Percentiles rank a stretch among this genome's conserved stretches.
These are phyloP conservation scores for Diplodia seriata DNA, from an alignment of 2,329 filamentous ascomycete species.

Conservation along the genomic window DNA sequence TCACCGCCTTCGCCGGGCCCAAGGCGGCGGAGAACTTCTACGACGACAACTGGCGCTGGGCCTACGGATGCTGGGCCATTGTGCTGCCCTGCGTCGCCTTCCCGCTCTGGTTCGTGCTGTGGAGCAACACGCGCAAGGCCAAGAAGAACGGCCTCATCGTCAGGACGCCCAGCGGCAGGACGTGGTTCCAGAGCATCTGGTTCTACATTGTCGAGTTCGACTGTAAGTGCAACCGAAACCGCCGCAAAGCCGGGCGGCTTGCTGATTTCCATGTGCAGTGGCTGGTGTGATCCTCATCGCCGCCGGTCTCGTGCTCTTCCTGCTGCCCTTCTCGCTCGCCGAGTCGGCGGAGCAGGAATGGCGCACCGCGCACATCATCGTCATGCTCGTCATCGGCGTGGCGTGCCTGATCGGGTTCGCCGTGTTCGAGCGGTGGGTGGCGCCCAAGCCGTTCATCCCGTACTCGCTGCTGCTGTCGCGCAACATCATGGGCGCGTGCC, in stretches of 20 bases:
- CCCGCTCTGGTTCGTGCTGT: conserved; percentile 12
- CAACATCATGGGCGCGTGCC: conserved; percentile 60
- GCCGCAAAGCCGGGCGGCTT: no score
- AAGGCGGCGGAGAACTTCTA: conserved; percentile 64
- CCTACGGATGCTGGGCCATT: conserved; percentile 70
- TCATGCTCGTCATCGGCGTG: conserved; percentile 50
- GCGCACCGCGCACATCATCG: conserved; percentile 50
- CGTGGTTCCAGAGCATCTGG: conserved; percentile 53
- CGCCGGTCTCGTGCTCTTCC: conserved; percentile 57
- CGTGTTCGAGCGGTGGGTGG: conserved; percentile 49
- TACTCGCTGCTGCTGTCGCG: conserved; percentile 57
- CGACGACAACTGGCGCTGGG: conserved; percentile 69
- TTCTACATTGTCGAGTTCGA: conserved; percentile 70
- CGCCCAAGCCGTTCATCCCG: conserved; percentile 51
- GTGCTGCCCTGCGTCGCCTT: conserved; percentile 66
- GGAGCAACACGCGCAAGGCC: conserved; percentile 1
- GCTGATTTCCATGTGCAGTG: conserved; percentile 45
- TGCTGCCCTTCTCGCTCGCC: conserved; percentile 55
- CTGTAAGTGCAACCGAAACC: conserved; percentile 35
- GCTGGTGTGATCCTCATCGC: conserved; percentile 70
- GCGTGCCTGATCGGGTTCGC: conserved; percentile 48
- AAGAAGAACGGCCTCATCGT: conserved; percentile 59
- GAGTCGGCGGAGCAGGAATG: conserved; percentile 40
- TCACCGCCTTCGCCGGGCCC: conserved; percentile 69
- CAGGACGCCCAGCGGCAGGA: conserved; percentile 55